Evolutionary conservation across 257 asterid genomes (phyloP).

Genomic region (Capsicum baccatum): DNA sequence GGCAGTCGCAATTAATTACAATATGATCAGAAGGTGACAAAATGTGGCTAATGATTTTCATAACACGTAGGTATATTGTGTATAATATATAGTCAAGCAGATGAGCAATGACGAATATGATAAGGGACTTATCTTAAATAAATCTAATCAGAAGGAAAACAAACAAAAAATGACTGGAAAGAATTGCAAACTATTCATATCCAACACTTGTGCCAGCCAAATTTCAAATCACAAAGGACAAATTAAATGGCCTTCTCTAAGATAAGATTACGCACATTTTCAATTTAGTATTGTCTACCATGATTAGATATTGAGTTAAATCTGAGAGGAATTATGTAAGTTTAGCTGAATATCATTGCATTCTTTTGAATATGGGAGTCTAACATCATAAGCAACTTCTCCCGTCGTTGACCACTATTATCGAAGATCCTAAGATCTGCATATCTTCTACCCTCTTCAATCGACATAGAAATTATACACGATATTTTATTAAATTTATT

Average conservation of each 20-base stretch:
- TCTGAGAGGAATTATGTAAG: rapidly evolving
- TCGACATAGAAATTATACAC: too few relatives aligned
- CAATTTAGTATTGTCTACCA: not conserved
- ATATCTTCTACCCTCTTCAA: too few relatives aligned
- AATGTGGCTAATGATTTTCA: not conserved
- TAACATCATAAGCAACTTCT: too few relatives aligned
- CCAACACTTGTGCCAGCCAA: not conserved
- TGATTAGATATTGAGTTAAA: not conserved
- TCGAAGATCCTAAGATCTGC: too few relatives aligned
- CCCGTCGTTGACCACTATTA: too few relatives aligned
- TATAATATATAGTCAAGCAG: not conserved
- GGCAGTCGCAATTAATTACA: not conserved
- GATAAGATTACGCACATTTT: not conserved
- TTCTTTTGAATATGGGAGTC: not conserved
- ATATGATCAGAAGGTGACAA: not conserved
- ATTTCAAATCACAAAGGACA: not conserved
- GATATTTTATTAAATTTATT: not conserved
- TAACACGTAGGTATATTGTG: not conserved
- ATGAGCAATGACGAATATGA: constrained; percentile 6
- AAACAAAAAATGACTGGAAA: not conserved
- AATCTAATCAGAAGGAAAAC: not conserved
- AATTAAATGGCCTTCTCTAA: not conserved
- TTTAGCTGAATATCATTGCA: not conserved
- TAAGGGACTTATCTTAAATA: not conserved
- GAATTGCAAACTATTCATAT: not conserved